Base-by-base conservation (phyloP, 2,329 filamentous ascomycete species). In the Penicillium corylophilum region DNA sequence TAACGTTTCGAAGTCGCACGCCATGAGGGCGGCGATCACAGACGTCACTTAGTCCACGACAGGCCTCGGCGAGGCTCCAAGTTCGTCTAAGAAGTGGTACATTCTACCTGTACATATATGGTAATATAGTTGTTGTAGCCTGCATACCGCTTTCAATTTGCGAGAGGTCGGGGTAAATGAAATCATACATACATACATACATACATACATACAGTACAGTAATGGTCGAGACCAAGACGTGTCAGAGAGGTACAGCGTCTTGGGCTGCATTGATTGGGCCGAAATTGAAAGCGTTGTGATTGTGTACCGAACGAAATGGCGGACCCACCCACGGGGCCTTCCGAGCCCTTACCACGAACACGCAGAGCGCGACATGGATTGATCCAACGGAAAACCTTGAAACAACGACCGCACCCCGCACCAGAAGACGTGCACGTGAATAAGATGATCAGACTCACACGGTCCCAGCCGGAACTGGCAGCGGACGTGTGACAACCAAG, bases 331-430 rank as follows among this genome's bases (percentile, higher is more conserved):
- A 5, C 46, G 43, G 49, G 46, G 23, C 12, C 4, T 6, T 35
- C 54, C 48, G 47, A 53, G 26, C 1, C 38, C 28, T 31, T 28
- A 39, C 51, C 51, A 55, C 51, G 49, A 51, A 51, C 53, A 51
- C 36, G 29, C 45, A 45, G 22, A 35, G 31, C 31, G 31, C 31
- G 31, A 35, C 31, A 35, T 16, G 31, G 15, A 35, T 7, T 8
- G 31, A 16, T n/a, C 31, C 31, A 35, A 35, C 31, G 5, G 31
- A 35, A 35, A 35, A 35, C 31, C 31, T 35, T 35, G 48, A 46
- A 45, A 51, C 48, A 44, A 51, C 48, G 23, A 43, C 36, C 42
- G 6, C 29, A 46, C 22, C 20, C 9, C 42, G 18, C 8, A 22
- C 20, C 38, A 29, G 31, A 24, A 44, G 35, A 31, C 44, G 48